Conservation (phyloP, 1,284 basidiomycete species). For the Ganoderma leucocontextum region DNA sequence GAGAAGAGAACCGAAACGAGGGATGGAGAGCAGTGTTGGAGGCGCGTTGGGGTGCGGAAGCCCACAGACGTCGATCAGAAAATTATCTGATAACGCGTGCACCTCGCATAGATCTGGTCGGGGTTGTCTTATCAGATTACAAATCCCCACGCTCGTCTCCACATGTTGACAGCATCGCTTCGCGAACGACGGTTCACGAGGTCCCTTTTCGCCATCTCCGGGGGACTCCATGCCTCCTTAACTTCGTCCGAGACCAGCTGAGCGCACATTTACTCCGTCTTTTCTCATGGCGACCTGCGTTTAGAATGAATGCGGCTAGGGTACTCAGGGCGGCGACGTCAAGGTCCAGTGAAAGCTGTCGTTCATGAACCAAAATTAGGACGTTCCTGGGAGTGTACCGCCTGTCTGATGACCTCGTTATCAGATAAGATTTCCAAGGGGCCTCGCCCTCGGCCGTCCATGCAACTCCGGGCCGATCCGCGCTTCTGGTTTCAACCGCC, state of each 20-base stretch:
- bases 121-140: conserved; percentile 34
- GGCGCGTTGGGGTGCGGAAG: background rate
- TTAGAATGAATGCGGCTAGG: background rate
- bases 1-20: conserved; percentile 9
- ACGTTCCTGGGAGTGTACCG: background rate
- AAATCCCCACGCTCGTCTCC: background rate
- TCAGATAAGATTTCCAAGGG: background rate
- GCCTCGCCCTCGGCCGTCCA: background rate
- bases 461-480: background rate
- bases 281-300: background rate
- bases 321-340: background rate
- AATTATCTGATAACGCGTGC: conserved; percentile 42
- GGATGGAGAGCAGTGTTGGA: conserved; percentile 12
- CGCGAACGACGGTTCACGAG: conserved; percentile 13
- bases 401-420: conserved; percentile 6
- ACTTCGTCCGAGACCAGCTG: conserved; percentile 2
- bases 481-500: background rate
- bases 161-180: background rate
- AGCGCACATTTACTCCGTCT: background rate
- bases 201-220: background rate
- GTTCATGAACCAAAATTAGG: conserved; percentile 7
- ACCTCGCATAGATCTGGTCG: conserved; percentile 20
- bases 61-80: conserved; percentile 22
- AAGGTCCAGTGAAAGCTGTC: background rate
- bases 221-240: background rate